Evolutionary conservation across 2,329 filamentous ascomycete genomes (phyloP), one percentile per base, ranked within the genome.

Genomic region (Dothideomycetes sp.): DNA sequence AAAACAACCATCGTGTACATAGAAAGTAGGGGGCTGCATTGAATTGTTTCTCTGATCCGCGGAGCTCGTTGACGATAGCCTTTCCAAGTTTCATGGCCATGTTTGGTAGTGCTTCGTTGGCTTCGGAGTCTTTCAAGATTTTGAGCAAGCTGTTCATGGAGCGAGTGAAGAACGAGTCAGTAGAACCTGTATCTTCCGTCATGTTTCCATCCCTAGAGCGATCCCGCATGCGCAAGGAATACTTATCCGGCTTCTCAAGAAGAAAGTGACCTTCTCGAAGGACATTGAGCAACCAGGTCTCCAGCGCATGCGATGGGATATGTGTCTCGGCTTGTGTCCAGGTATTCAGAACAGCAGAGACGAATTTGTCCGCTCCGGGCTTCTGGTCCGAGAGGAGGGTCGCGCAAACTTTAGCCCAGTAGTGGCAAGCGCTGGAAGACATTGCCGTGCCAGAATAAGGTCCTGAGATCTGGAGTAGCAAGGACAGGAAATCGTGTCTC

Each of bases 221-320:
- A 4, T 81, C 73, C 47, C 81, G 70, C 44, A 79, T 78, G 27
- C 79, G 75, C 46, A 82, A 54, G 5, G 60, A 73, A 51, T 85
- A 81, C 54, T 87, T 82, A 59, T 88, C 84, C 52, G 84, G 79
- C 54, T 83, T 80, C 54, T 94, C 87, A 50, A 95, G 70, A 42
- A 96, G 69, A 56, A 95, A 95, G 30, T 87, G 82, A 49, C 91
- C 91, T 52, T 93, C 84, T 61, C 94, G 85, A 22, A 98, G 74
- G 44, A 93, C 85, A 57, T 91, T 84, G 84, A 94, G 91, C 10
- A 98, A 74, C 59, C 89, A 96, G 63, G 86, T 83, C 63, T 95
- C 88, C 69, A 98, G 79, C 47, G 87, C 91, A 49, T 81, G 77
- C 52, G 82, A 87, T 42, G 86, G 86, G 31, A 85, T 83, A 88